phyloP scores from a whole-genome alignment of 202 grass and related monocot species.

The Schoenoplectus triqueter region DNA sequence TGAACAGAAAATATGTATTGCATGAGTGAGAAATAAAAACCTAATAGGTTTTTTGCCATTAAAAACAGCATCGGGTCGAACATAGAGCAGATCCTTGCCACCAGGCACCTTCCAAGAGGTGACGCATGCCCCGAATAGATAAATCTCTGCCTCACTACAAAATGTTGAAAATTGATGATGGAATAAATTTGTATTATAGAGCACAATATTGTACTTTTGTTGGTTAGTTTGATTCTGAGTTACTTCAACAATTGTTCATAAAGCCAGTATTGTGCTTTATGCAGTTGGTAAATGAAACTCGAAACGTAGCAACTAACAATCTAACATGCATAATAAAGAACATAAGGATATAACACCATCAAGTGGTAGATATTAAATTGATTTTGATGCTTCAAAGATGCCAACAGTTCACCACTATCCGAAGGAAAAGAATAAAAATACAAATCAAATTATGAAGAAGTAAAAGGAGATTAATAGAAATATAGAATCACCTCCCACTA shows the following conservation, averaged over 20 bases:
- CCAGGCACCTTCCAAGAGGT: conserved; percentile 84
- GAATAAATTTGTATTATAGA: not conserved
- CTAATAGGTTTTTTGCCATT: conserved; percentile 93
- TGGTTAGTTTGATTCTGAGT: not conserved
- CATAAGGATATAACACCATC: not conserved
- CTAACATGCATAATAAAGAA: not conserved
- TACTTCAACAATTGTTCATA: not conserved
- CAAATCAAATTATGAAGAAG: not conserved
- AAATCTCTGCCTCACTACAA: conserved; percentile 89
- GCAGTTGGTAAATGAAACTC: not conserved
- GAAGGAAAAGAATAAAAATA: not conserved
- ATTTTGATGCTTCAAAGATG: not conserved
- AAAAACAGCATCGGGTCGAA: conserved; percentile 93
- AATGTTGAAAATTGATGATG: conserved; percentile 9
- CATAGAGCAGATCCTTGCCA: conserved; percentile 88
- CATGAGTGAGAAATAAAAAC: conserved; percentile 41
- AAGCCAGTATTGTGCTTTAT: not conserved
- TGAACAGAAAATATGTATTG: not conserved
- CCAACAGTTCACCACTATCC: not conserved
- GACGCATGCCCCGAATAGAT: conserved; percentile 82
- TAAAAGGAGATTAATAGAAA: not conserved
- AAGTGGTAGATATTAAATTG: not conserved
- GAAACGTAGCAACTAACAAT: not conserved
- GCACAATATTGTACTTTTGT: not conserved
- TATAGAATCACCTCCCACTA: conserved; percentile 58